Percentiles rank a stretch among this genome's conserved stretches.
Conservation (phyloP, 2,329 filamentous ascomycete genomes). For the Fusarium decemcellulare region DNA sequence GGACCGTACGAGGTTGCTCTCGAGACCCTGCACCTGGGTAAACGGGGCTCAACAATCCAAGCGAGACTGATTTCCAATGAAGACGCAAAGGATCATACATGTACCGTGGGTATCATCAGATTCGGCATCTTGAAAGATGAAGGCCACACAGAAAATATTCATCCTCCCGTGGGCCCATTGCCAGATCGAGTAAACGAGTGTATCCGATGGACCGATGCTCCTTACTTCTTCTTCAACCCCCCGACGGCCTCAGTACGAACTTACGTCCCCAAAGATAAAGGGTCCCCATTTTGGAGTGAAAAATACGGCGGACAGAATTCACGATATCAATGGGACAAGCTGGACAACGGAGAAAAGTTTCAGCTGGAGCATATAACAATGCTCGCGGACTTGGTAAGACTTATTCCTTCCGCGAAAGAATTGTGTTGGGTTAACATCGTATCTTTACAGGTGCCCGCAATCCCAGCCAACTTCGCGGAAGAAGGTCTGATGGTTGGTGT, state of each 20-base stretch:
- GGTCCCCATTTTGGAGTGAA: neutral
- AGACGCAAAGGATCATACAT: neutral
- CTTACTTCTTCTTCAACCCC: neutral
- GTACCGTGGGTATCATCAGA: neutral
- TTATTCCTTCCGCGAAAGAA: no score
- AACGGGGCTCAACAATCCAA: constrained; percentile 2
- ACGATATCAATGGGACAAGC: neutral
- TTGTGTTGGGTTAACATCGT: no score
- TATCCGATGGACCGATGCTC: neutral
- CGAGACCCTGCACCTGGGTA: neutral
- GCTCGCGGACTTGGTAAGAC: neutral
- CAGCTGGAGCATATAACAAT: neutral
- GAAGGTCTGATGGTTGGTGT: neutral
- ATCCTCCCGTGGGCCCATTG: neutral
- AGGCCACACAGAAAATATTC: neutral
- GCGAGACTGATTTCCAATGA: neutral
- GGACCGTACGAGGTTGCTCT: neutral
- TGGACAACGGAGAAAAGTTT: neutral
- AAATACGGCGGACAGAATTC: neutral
- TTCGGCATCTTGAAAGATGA: neutral
- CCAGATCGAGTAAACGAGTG: constrained; percentile 1
- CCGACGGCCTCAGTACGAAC: neutral
- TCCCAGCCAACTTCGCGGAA: neutral
- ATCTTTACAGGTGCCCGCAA: neutral
- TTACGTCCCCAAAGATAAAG: neutral